Conservation (phyloP, 495 filamentous ascomycete genomes). For the Hypoxylon perforatum region DNA sequence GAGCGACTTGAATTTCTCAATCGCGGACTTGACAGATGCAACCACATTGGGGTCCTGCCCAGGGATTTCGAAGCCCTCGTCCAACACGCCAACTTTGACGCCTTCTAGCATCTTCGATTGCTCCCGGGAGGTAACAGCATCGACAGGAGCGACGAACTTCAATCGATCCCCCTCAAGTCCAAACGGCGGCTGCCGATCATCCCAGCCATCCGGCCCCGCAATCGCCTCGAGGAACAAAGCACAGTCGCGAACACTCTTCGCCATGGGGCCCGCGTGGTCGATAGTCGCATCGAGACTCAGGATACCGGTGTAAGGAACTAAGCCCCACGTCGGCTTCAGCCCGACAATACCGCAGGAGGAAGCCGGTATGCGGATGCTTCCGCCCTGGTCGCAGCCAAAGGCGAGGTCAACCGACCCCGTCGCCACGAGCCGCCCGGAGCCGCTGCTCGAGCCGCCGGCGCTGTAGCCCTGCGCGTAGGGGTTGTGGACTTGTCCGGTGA, state of each 20-base stretch:
- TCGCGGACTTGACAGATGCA: constrained; percentile 55
- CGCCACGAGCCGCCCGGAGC: constrained; percentile 65
- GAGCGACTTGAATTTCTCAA: constrained; percentile 58
- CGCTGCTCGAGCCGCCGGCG: constrained; percentile 67
- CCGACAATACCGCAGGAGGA: constrained; percentile 61
- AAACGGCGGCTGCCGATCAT: constrained; percentile 61
- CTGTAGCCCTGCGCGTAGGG: constrained; percentile 62
- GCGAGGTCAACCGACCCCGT: constrained; percentile 63
- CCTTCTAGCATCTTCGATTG: constrained; percentile 53
- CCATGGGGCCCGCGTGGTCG: constrained; percentile 63
- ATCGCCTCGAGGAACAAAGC: constrained; percentile 64
- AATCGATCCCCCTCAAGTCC: constrained; percentile 53
- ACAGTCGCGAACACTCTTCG: constrained; percentile 60
- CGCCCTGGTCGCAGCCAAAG: constrained; percentile 71
- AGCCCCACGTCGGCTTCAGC: constrained; percentile 61
- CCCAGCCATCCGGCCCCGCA: constrained; percentile 66
- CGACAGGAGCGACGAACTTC: constrained; percentile 45
- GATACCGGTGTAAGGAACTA: constrained; percentile 63
- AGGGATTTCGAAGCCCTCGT: constrained; percentile 60
- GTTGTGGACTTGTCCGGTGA: constrained; percentile 63
- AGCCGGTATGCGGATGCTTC: constrained; percentile 67
- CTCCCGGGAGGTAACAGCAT: constrained; percentile 24
- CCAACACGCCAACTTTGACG: constrained; percentile 63
- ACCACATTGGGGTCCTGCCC: constrained; percentile 57
- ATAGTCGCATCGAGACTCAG: constrained; percentile 57